Evolutionary conservation across 768 basidiomycete genomes (phyloP).

Genomic region (Pleurotus citrinopileatus): DNA sequence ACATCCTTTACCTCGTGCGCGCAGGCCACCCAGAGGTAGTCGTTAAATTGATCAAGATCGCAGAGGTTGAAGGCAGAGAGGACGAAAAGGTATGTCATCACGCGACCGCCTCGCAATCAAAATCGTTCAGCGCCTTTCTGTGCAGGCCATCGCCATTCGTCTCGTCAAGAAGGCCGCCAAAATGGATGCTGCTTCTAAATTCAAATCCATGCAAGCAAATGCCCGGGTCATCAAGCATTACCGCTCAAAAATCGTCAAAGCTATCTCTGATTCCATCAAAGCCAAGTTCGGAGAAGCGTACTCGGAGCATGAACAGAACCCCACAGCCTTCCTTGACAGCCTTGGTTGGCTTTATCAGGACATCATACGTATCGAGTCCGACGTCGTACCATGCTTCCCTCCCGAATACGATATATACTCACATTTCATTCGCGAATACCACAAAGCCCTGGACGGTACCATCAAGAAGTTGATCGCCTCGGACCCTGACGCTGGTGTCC

Average conservation of each 20-base stretch:
- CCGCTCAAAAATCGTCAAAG: conserved; percentile 81
- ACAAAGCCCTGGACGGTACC: conserved; percentile 75
- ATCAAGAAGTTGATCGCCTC: conserved; percentile 68
- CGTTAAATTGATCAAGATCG: conserved; percentile 89
- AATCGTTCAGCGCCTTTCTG: neutral
- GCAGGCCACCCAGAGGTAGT: conserved; percentile 83
- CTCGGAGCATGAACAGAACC: conserved; percentile 57
- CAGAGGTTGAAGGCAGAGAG: conserved; percentile 88
- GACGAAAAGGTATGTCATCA: conserved; percentile 78
- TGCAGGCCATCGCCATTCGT: conserved; percentile 86
- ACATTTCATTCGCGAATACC: conserved; percentile 84
- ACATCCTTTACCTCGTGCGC: conserved; percentile 75
- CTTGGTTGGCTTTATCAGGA: conserved; percentile 94
- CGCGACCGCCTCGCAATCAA: neutral
- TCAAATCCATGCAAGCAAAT: conserved; percentile 90
- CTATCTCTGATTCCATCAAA: conserved; percentile 75
- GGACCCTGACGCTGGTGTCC: conserved; percentile 83
- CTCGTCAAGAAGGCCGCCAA: conserved; percentile 94
- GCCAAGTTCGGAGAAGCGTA: conserved; percentile 68
- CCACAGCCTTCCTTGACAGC: conserved; percentile 70
- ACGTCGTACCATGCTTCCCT: conserved; percentile 90
- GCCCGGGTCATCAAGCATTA: conserved; percentile 95
- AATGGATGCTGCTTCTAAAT: conserved; percentile 89
- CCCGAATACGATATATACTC: conserved; percentile 87
- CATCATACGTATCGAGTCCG: conserved; percentile 86